Conservation (phyloP, 805 yeast genomes). For the Saccharomyces mikatae region DNA sequence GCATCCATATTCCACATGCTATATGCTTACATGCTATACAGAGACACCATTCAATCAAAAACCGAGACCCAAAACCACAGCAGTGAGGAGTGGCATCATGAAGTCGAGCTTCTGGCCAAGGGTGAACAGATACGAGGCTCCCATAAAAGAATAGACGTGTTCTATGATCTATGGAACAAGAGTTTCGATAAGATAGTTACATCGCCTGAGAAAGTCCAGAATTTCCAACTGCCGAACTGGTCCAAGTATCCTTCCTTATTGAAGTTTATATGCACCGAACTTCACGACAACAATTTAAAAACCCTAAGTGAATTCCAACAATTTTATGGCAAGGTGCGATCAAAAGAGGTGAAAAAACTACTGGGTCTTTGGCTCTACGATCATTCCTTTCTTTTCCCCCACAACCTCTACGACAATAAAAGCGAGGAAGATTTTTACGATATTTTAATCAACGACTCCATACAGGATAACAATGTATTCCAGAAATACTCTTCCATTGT, state of each 20-base stretch:
- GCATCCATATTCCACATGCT: neutral
- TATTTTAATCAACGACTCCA: constrained; percentile 16
- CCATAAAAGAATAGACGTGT: constrained; percentile 3
- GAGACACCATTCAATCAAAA: neutral
- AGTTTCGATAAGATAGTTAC: constrained; percentile 10
- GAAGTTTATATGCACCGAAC: constrained; percentile 11
- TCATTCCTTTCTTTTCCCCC: constrained; percentile 13
- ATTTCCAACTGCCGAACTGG: constrained; percentile 25
- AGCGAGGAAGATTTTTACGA: constrained; percentile 17
- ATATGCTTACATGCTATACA: neutral
- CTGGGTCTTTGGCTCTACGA: constrained; percentile 26
- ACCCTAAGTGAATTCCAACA: constrained; percentile 18
- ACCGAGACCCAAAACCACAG: neutral
- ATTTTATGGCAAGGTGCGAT: constrained; percentile 13
- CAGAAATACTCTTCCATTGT: constrained; percentile 20
- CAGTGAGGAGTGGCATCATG: neutral
- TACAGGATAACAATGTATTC: constrained; percentile 14
- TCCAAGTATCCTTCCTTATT: constrained; percentile 16
- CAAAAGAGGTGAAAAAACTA: constrained; percentile 12
- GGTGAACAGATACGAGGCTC: neutral
- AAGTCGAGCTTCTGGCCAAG: neutral
- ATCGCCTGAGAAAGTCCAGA: constrained; percentile 13
- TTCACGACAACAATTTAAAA: constrained; percentile 17
- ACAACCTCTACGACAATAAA: neutral
- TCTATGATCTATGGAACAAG: constrained; percentile 21